Base-by-base conservation (phyloP, 1,139 yeast genomes). In the Saccharomyces hybrid region DNA sequence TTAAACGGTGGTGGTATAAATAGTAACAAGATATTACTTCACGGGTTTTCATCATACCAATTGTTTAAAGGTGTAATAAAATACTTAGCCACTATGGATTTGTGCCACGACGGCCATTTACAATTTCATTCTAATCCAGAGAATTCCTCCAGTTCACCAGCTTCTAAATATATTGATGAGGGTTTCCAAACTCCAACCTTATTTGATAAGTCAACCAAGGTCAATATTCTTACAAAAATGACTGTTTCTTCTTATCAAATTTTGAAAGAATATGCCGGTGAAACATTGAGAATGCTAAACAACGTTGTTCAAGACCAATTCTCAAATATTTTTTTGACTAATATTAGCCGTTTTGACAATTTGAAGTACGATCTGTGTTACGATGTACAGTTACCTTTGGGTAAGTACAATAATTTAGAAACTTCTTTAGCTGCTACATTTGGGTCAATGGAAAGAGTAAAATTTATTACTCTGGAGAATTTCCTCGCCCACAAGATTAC, bases 31-130 rank as follows among this genome's bases (percentile, higher is more conserved):
- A 84, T 89, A 32, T 75, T 93, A 55, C 71, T 90, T 49, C 85
- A 84, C 62, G 99, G 98, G 1, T 91, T 87, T 68, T 88, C 96
- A 3, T 85, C 95, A 29, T 93, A 90, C 68, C 99, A 93, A 71
- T 73, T 93, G 55, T 93, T 93, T 74, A 90, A 88, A 69, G 96
- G 95, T 65, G 82, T 89, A 1, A 77, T 93, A 52, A 83, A 84
- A 63, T 91, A 85, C 64, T 69, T 93, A 57, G 95, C 97, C 1
- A 80, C 88, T 2, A 83, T 84, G 75, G 93, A 88, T 65, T 71
- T 91, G 53, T 71, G 76, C 51, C 70, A 76, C 26, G 71, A 74
- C 16, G 93, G 93, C 0, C 83, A 85, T 63, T 72, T 86, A 53
- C 84, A 87, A 46, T 85, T 86, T 64, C 76, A 82, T 52, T 82